phyloP scores from a whole-genome alignment of 2,329 filamentous ascomycete genomes.

The Ophiostoma populinum region DNA sequence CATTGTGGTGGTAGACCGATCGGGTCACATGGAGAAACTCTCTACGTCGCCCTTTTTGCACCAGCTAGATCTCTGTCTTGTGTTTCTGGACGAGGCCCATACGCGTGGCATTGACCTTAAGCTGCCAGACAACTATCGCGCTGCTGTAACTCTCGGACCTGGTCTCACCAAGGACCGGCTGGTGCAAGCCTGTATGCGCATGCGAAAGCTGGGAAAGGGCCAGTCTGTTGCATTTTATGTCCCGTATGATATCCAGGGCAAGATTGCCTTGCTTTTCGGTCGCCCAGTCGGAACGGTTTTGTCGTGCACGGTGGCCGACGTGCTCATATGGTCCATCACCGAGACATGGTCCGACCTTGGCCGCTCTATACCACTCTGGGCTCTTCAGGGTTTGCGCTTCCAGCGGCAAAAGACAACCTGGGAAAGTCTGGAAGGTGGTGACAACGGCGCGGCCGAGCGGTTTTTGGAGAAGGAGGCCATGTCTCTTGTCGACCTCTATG shows the following conservation, averaged over 20 bases:
- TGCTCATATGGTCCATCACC: slow-evolving; percentile 40
- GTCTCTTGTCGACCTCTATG: slow-evolving; percentile 1
- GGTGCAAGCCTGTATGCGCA: slow-evolving; percentile 57
- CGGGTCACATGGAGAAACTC: slow-evolving; percentile 28
- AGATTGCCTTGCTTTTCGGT: slow-evolving; percentile 23
- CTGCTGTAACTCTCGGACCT: slow-evolving; percentile 50
- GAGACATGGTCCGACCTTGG: slow-evolving; percentile 35
- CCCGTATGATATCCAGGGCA: slow-evolving; percentile 37
- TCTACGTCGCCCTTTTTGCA: slow-evolving; percentile 39
- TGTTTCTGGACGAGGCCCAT: slow-evolving; percentile 56
- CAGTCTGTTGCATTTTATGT: slow-evolving; percentile 48
- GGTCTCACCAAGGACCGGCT: slow-evolving; percentile 50
- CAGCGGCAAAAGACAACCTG: slow-evolving; percentile 17
- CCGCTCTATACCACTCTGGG: slow-evolving; percentile 40
- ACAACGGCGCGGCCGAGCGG: slow-evolving; percentile 3
- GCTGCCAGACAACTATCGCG: slow-evolving; percentile 39
- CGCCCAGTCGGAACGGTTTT: accelerated
- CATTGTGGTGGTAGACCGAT: slow-evolving; percentile 32
- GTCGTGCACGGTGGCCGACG: slow-evolving; percentile 31
- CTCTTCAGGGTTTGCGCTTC: slow-evolving; percentile 36
- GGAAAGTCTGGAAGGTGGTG: slow-evolving; percentile 5
- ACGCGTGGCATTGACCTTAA: slow-evolving; percentile 53
- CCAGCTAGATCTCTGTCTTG: slow-evolving; percentile 39
- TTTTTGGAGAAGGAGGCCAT: slow-evolving; percentile 2
- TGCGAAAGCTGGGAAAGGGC: slow-evolving; percentile 48